Conservation (phyloP, 2,329 filamentous ascomycete species). For the Apiospora rasikravindrae region DNA sequence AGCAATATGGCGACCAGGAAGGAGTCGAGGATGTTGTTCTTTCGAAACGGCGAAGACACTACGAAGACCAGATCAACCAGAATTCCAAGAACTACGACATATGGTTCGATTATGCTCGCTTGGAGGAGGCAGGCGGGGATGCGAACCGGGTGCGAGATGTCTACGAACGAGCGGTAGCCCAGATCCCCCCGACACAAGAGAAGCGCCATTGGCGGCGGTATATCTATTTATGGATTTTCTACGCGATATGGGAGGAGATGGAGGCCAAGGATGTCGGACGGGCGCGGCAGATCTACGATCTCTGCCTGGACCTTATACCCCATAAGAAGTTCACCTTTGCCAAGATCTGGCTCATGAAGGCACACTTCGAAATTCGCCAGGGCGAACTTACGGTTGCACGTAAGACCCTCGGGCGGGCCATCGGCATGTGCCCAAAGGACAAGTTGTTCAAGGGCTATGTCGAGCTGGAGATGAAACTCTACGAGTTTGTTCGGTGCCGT, state of each 20-base stretch:
- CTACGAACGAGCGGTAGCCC: constrained; percentile 94
- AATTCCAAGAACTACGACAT: constrained; percentile 96
- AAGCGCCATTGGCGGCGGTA: constrained; percentile 98
- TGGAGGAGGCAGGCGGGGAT: constrained; percentile 88
- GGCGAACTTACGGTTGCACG: constrained; percentile 79
- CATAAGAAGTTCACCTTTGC: constrained; percentile 98
- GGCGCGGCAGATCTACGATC: constrained; percentile 87
- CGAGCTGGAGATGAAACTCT: constrained; percentile 88
- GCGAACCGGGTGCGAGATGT: constrained; percentile 85
- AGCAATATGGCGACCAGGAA: constrained; percentile 92
- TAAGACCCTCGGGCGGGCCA: constrained; percentile 86
- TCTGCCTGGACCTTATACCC: constrained; percentile 85
- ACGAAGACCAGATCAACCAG: constrained; percentile 92
- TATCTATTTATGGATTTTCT: constrained; percentile 98
- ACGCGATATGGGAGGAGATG: constrained; percentile 93
- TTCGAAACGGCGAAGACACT: constrained; percentile 90
- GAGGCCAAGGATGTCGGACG: constrained; percentile 79
- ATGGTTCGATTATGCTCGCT: constrained; percentile 93
- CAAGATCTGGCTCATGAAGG: constrained; percentile 93
- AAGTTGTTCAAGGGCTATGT: constrained; percentile 94
- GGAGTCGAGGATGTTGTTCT: constrained; percentile 95
- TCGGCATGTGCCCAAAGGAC: constrained; percentile 96
- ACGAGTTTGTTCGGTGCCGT: constrained; percentile 90
- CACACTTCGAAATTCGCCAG: constrained; percentile 91
- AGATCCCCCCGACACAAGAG: constrained; percentile 92